These are phyloP conservation scores for Fusarium ramigenum DNA, from an alignment of 2,329 filamentous ascomycete species.

Conservation along the genomic window DNA sequence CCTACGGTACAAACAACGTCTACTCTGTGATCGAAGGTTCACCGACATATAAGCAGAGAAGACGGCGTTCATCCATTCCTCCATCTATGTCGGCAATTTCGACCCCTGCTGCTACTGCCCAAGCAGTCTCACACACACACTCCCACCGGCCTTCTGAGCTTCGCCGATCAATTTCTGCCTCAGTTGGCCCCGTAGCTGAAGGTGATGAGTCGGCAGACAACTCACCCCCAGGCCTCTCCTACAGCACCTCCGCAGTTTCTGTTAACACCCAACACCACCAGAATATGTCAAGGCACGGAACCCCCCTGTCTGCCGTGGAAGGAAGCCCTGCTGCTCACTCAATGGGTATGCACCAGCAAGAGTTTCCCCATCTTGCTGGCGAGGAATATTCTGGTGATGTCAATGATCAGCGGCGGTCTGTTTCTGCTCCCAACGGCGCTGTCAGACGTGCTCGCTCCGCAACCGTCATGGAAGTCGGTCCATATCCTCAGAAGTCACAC, in stretches of 20 bases:
- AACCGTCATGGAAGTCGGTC: constrained; percentile 94
- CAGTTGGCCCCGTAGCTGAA: constrained; percentile 83
- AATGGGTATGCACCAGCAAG: constrained; percentile 76
- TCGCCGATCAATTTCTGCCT: constrained; percentile 87
- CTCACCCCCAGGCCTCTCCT: constrained; percentile 80
- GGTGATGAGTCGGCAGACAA: constrained; percentile 81
- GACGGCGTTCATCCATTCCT: constrained; percentile 92
- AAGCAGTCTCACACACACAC: constrained; percentile 73
- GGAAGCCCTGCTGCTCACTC: constrained; percentile 80
- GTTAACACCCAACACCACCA: constrained; percentile 74
- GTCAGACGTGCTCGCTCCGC: constrained; percentile 92
- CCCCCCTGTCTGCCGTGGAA: constrained; percentile 86
- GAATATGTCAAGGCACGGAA: constrained; percentile 88
- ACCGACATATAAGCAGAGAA: constrained; percentile 97
- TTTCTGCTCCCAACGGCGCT: constrained; percentile 77
- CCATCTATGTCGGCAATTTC: constrained; percentile 76
- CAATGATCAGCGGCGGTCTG: constrained; percentile 69
- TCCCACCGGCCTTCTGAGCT: constrained; percentile 89
- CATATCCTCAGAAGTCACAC: constrained; percentile 97
- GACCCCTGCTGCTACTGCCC: constrained; percentile 71
- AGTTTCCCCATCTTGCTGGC: constrained; percentile 70
- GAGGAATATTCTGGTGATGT: constrained; percentile 69
- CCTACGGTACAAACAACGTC: constrained; percentile 78
- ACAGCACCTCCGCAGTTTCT: constrained; percentile 74
- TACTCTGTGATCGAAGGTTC: constrained; percentile 98